Conservation (phyloP, 1,284 basidiomycete genomes). For the Irpex sp. region DNA sequence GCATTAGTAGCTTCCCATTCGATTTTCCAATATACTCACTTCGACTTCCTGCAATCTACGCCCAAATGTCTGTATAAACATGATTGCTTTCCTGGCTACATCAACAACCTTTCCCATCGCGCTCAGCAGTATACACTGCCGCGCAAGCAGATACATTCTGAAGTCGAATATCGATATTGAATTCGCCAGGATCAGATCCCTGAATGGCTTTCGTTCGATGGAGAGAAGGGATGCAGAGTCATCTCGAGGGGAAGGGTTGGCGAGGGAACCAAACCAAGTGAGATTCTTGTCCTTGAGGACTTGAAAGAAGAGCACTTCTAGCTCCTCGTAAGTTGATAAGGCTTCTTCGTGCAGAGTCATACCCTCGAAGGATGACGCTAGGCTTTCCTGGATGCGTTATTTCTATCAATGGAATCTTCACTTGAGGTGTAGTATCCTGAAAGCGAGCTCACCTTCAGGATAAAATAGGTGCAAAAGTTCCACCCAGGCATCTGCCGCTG, state of each 20-base stretch:
- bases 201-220: constrained; percentile 79
- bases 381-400: constrained; percentile 67
- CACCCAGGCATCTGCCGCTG: constrained; percentile 89
- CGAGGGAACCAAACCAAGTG: constrained; percentile 87
- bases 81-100: constrained; percentile 61
- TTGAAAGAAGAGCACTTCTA: constrained; percentile 84
- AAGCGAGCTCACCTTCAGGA: constrained; percentile 67
- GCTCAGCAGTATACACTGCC: constrained; percentile 79
- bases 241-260: constrained; percentile 67
- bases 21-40: constrained; percentile 40
- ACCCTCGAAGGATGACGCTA: constrained; percentile 90
- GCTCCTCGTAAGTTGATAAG: constrained; percentile 85
- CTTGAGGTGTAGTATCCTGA: too few relatives aligned
- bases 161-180: constrained; percentile 94
- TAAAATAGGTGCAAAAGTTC: constrained; percentile 97
- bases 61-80: constrained; percentile 82
- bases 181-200: constrained; percentile 86
- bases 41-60: constrained; percentile 72
- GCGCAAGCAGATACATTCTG: constrained; percentile 85
- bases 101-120: constrained; percentile 68
- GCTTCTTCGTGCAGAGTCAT: constrained; percentile 91
- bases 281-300: constrained; percentile 79
- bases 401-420: too few relatives aligned
- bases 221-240: constrained; percentile 84
- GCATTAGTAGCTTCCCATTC: background rate